phyloP scores from a whole-genome alignment of 192 early-diverging fungal genomes.

The Backusella tarrabulga region DNA sequence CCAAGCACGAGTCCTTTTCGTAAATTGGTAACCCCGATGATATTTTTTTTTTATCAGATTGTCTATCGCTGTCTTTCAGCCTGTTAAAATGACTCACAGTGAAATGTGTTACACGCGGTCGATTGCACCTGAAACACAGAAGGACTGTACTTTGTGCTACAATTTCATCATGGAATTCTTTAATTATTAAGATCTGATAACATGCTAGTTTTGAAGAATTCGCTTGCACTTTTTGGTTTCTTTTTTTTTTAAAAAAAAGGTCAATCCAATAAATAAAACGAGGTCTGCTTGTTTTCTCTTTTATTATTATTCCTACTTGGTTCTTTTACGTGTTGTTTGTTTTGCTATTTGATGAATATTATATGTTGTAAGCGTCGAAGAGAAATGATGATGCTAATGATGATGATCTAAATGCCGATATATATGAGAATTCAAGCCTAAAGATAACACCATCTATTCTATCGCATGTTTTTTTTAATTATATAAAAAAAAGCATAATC shows the following conservation, averaged over 20 bases:
- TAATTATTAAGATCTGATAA: conserved; percentile 3
- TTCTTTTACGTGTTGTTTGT: neutral
- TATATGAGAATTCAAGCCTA: neutral
- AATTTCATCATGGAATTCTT: neutral
- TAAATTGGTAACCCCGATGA: neutral
- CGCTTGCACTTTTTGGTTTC: neutral
- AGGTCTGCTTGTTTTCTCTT: neutral
- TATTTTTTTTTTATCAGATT: neutral
- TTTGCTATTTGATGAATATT: neutral
- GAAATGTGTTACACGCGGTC: neutral
- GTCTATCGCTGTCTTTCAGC: neutral
- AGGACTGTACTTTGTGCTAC: neutral
- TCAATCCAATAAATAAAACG: neutral
- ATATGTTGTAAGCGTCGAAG: neutral
- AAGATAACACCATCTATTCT: neutral
- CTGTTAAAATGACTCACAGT: neutral
- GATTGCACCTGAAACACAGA: neutral
- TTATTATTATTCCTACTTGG: neutral
- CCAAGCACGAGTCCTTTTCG: neutral
- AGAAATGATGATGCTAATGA: neutral
- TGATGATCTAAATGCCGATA: neutral
- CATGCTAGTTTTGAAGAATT: neutral
- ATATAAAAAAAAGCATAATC: neutral
- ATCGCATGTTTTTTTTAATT: neutral
- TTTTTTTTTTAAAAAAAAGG: neutral